Conservation (phyloP, 352 stramenopile species). For the Pythium volutum region DNA sequence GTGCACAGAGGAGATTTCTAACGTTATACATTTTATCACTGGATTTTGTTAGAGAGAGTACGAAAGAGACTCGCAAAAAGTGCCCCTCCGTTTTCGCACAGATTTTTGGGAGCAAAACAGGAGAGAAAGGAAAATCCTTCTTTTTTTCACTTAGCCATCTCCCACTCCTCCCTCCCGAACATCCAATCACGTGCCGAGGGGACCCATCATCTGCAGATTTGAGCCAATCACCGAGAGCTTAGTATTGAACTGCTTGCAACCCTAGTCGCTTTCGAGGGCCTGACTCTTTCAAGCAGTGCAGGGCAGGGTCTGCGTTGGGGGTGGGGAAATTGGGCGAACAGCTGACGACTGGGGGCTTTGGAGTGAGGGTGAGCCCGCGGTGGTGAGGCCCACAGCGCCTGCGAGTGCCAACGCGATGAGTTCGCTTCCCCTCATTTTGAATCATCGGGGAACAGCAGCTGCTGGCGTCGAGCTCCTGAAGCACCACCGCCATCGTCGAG, state of each 20-base stretch:
- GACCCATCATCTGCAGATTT: constrained; percentile 5
- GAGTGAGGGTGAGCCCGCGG: background rate
- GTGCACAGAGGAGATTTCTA: background rate
- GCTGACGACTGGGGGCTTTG: constrained; percentile 3
- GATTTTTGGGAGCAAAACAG: constrained; percentile 9
- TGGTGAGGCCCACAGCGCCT: background rate
- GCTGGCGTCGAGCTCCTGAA: constrained; percentile 13
- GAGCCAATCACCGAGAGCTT: constrained; percentile 6
- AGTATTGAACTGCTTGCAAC: constrained; percentile 5
- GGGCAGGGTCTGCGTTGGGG: constrained; percentile 13
- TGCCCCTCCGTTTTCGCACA: background rate
- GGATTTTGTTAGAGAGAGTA: background rate
- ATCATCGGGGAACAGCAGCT: constrained; percentile 19
- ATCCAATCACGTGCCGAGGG: background rate
- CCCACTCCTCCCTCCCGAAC: constrained; percentile 1
- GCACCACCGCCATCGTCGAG: background rate
- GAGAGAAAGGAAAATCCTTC: background rate
- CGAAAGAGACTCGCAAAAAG: constrained; percentile 7
- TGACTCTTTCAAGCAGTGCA: constrained; percentile 22
- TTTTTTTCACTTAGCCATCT: constrained; percentile 12
- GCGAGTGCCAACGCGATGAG: constrained; percentile 9
- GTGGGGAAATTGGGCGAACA: constrained; percentile 8
- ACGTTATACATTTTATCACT: background rate
- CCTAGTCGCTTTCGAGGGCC: constrained; percentile 16
- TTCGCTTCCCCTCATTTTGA: constrained; percentile 24